Percentiles rank a stretch among this genome's conserved stretches.
These are phyloP conservation scores for Grosmannia penicillata DNA, from an alignment of 2,329 filamentous ascomycete genomes.

Conservation along the genomic window DNA sequence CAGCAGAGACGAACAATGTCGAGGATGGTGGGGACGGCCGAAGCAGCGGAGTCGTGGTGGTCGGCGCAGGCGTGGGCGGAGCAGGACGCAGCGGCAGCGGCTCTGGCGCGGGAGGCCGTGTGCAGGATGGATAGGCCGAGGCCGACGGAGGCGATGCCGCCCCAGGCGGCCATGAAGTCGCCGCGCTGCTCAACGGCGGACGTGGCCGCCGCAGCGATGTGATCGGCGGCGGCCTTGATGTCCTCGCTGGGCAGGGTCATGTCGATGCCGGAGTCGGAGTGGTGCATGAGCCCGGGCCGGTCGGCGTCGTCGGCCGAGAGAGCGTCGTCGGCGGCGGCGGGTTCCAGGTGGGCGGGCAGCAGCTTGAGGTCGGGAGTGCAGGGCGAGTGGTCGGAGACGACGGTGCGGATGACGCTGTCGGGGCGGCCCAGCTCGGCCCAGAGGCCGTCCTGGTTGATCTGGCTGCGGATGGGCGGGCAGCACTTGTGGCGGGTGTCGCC, in stretches of 20 bases:
- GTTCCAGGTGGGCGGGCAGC: slow-evolving; percentile 51
- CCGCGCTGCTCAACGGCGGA: slow-evolving; percentile 26
- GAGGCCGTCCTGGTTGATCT: slow-evolving; percentile 67
- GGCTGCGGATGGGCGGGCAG: slow-evolving; percentile 77
- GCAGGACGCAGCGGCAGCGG: no score
- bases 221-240: slow-evolving; percentile 8
- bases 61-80: slow-evolving; percentile 1
- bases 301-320: slow-evolving; percentile 10
- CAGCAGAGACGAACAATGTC: slow-evolving; percentile 81
- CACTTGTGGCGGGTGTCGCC: slow-evolving; percentile 92
- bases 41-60: slow-evolving; percentile 8
- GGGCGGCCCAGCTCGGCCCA: slow-evolving; percentile 63
- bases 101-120: slow-evolving; percentile 52
- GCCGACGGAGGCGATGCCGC: slow-evolving; percentile 87
- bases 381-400: slow-evolving; percentile 91
- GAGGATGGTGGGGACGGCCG: slow-evolving; percentile 37
- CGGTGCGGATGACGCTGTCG: slow-evolving; percentile 74
- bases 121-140: slow-evolving; percentile 83
- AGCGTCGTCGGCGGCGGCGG: neutral
- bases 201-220: neutral
- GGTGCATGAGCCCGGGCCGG: slow-evolving; percentile 20
- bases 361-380: slow-evolving; percentile 92
- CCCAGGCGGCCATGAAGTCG: slow-evolving; percentile 94
- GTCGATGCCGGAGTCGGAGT: slow-evolving; percentile 39
- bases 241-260: slow-evolving; percentile 22